These are phyloP conservation scores for Dioszegia crocea DNA, from an alignment of 768 basidiomycete genomes.

Conservation along the genomic window DNA sequence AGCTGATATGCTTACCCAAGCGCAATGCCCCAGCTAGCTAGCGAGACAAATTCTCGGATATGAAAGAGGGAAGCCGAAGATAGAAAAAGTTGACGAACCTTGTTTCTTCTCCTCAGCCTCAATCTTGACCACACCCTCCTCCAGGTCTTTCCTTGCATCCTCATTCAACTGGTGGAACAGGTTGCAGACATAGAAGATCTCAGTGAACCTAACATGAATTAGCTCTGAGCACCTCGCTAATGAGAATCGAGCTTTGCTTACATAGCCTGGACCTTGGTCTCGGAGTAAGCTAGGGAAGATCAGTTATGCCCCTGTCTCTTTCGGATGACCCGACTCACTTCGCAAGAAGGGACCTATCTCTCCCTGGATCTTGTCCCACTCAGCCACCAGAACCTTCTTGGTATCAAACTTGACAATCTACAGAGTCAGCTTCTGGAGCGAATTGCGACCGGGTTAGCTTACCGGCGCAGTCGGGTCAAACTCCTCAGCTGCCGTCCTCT, in stretches of 20 bases:
- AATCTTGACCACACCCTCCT: constrained; percentile 21
- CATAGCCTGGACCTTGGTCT: not conserved
- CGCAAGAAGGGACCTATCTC: constrained; percentile 11
- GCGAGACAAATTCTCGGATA: too few species aligned
- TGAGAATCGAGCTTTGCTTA: not conserved
- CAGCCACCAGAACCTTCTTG: constrained; percentile 11
- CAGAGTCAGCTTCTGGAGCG: not conserved
- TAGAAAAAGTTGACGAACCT: too few species aligned
- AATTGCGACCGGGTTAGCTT: not conserved
- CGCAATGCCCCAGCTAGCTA: too few species aligned
- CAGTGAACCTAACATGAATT: constrained; percentile 9
- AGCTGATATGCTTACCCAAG: too few species aligned
- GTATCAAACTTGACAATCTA: constrained; percentile 23
- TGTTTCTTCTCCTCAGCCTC: constrained; percentile 23
- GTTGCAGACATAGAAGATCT: constrained; percentile 17
- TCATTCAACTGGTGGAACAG: constrained; percentile 19
- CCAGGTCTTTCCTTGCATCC: constrained; percentile 15
- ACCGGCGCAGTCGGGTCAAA: constrained; percentile 19
- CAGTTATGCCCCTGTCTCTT: not conserved
- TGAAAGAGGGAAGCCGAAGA: too few species aligned
- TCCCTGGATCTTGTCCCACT: constrained; percentile 21
- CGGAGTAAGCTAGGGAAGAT: not conserved
- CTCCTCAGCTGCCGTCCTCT: not conserved
- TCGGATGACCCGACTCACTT: not conserved
- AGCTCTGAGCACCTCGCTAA: not conserved